Evolutionary conservation across 2,329 filamentous ascomycete genomes (phyloP).

Genomic region (Microsporum canis): DNA sequence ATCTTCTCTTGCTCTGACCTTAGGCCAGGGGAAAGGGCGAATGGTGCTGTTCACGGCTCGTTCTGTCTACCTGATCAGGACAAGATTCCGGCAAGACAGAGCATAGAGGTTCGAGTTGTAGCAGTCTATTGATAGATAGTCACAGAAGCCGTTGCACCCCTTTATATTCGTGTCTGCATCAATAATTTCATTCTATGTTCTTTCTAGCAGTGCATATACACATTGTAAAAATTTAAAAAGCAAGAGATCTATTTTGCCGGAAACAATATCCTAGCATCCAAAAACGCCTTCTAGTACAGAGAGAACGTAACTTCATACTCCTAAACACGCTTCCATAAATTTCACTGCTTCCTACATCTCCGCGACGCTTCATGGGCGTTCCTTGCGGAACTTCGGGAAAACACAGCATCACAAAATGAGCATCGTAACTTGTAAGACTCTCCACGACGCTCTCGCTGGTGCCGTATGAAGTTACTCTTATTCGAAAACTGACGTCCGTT

Average conservation of each 20-base stretch:
- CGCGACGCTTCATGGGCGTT: constrained; percentile 1
- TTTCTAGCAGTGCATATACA: too few relatives aligned
- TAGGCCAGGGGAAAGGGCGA: neutral
- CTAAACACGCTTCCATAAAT: neutral
- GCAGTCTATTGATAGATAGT: neutral
- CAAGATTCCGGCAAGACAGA: neutral
- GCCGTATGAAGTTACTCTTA: constrained; percentile 2
- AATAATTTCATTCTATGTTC: too few relatives aligned
- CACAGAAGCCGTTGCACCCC: too few relatives aligned
- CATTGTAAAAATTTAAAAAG: neutral
- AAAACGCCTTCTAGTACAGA: neutral
- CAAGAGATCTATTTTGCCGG: neutral
- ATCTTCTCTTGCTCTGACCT: neutral
- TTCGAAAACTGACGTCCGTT: constrained; percentile 3
- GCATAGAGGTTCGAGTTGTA: neutral
- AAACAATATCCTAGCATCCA: neutral
- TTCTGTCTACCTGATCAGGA: neutral
- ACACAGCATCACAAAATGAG: neutral
- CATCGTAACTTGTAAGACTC: neutral
- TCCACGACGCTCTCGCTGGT: neutral
- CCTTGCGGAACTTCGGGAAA: neutral
- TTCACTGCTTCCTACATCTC: neutral
- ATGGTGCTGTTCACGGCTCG: neutral
- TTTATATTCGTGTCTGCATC: too few relatives aligned
- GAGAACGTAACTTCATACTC: neutral